A percentile compares a stretch with the other conserved stretches of the same genome.
Conservation (phyloP, 768 basidiomycete genomes). For the Psilocybe sp. region DNA sequence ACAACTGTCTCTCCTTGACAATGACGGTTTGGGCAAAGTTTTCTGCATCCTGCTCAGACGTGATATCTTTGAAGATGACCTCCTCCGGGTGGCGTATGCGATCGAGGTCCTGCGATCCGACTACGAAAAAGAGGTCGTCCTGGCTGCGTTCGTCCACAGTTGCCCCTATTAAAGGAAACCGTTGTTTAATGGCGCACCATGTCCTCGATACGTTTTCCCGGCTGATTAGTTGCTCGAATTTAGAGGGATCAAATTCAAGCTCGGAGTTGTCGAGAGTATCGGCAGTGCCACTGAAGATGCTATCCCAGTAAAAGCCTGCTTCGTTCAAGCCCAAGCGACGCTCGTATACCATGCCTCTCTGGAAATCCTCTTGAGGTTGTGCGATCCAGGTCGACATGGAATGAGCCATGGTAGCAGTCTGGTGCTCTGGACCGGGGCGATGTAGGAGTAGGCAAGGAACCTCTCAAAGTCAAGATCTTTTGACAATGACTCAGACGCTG, state of each 20-base stretch:
- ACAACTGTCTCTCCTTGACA: constrained; percentile 34
- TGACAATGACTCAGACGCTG: too few species aligned
- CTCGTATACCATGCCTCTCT: constrained; percentile 18
- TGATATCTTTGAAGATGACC: constrained; percentile 30
- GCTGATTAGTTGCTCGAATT: constrained; percentile 12
- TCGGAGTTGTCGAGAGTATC: constrained; percentile 37
- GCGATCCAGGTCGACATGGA: too few species aligned
- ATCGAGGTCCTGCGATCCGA: constrained; percentile 34
- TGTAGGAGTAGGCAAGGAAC: too few species aligned
- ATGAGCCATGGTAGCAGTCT: too few species aligned
- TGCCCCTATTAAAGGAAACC: constrained; percentile 48
- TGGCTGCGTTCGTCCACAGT: constrained; percentile 30
- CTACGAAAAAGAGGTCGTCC: constrained; percentile 34
- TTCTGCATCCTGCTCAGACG: constrained; percentile 32
- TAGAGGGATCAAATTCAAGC: constrained; percentile 18
- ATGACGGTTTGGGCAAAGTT: constrained; percentile 24
- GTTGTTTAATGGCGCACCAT: constrained; percentile 47
- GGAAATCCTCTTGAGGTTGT: neutral
- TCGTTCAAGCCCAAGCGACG: constrained; percentile 41
- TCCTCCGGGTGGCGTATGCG: constrained; percentile 30
- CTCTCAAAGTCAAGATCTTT: too few species aligned
- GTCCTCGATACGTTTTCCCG: constrained; percentile 34
- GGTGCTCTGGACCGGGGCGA: too few species aligned
- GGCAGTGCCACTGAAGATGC: constrained; percentile 38
- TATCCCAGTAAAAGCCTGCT: constrained; percentile 39